phyloP scores from a whole-genome alignment of 805 yeast genomes.

The Suhomyces sp. region DNA sequence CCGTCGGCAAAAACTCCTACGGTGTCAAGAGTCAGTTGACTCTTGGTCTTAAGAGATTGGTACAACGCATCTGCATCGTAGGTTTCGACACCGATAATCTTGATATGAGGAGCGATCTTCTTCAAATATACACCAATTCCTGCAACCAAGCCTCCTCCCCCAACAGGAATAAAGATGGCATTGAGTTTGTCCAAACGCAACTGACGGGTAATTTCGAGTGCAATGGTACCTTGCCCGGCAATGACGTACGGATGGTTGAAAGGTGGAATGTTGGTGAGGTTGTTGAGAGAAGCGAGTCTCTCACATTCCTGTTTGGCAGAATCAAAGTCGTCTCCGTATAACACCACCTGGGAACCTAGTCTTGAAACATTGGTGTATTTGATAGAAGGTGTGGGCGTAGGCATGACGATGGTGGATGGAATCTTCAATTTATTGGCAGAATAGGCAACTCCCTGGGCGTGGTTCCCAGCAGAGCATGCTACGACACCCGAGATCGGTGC shows the following conservation, averaged over 20 bases:
- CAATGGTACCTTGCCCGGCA: constrained; percentile 99
- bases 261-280: constrained; percentile 91
- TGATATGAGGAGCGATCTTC: constrained; percentile 96
- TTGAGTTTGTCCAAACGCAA: constrained; percentile 68
- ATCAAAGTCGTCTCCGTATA: constrained; percentile 92
- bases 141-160: constrained; percentile 95
- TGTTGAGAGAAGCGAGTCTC: constrained; percentile 63
- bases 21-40: constrained; percentile 54
- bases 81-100: constrained; percentile 94
- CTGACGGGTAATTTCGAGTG: constrained; percentile 88
- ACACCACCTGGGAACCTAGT: constrained; percentile 90
- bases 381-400: constrained; percentile 93
- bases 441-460: constrained; percentile 98
- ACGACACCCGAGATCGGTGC: constrained; percentile 80
- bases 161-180: constrained; percentile 90
- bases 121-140: constrained; percentile 90
- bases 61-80: constrained; percentile 91
- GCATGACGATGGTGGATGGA: constrained; percentile 98
- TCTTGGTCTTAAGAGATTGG: constrained; percentile 58
- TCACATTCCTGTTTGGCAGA: constrained; percentile 90
- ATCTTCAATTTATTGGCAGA: constrained; percentile 82
- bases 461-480: constrained; percentile 98
- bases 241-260: constrained; percentile 97
- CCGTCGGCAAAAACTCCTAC: constrained; percentile 99
- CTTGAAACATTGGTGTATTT: constrained; percentile 89